Conservation (phyloP, 805 yeast species). For the Starmerella lactis-condensi region DNA sequence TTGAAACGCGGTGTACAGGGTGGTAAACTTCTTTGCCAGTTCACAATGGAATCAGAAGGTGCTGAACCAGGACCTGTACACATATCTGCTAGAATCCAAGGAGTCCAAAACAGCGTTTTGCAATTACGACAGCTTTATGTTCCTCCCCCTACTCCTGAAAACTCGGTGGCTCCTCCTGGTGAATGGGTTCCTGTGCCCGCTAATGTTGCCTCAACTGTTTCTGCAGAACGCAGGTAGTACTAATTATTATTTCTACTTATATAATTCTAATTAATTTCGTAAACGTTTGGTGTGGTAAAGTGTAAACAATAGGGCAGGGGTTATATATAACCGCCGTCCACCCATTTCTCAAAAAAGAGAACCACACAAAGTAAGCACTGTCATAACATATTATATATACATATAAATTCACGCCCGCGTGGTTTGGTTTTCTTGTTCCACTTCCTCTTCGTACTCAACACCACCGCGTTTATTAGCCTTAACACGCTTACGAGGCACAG, state of each 20-base stretch:
- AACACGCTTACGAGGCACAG: slow-evolving; percentile 16
- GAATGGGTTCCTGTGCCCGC: slow-evolving; percentile 16
- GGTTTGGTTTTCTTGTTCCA: slow-evolving; percentile 14
- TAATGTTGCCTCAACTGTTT: slow-evolving; percentile 7
- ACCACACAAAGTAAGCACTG: no score
- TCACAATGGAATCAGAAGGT: slow-evolving; percentile 54
- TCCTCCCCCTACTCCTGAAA: no score
- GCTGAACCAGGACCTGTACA: slow-evolving; percentile 62
- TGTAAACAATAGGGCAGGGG: background rate
- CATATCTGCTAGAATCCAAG: slow-evolving; percentile 22
- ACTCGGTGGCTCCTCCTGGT: slow-evolving; percentile 8
- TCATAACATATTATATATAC: no score
- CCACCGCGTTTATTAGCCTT: slow-evolving; percentile 26
- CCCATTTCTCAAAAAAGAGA: no score
- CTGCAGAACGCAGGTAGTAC: background rate
- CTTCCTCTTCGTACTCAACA: slow-evolving; percentile 69
- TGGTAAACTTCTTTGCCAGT: slow-evolving; percentile 67
- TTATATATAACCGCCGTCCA: no score
- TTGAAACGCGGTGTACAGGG: slow-evolving; percentile 28
- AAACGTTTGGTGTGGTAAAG: background rate
- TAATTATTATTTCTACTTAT: background rate
- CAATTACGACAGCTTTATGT: slow-evolving; percentile 14
- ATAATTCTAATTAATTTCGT: background rate
- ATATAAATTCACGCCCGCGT: no score
- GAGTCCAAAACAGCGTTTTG: slow-evolving; percentile 8